Evolutionary conservation across 371 early-diverging fungal species (phyloP), one percentile per base, ranked within the genome.

Genomic region (Mucor piriformis): DNA sequence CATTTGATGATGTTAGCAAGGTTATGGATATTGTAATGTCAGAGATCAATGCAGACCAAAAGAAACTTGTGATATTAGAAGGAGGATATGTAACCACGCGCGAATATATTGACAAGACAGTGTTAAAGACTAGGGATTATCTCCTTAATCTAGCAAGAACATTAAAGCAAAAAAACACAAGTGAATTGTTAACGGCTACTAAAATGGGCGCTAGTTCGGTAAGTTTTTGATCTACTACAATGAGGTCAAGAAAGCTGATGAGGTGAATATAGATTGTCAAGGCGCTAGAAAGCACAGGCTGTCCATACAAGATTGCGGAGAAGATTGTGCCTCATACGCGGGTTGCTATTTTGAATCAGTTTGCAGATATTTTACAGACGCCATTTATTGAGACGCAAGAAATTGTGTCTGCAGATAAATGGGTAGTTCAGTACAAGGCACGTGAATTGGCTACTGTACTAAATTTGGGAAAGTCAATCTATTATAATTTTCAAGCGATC

Each of bases 241-340:
- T 42, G 8, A 8, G 8, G 20, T 8, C 5, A 16, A 42, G 18
- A 4, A 44, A 44, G 3, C n/a, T 57, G n/a, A n/a, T n/a, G n/a
- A n/a, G n/a, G n/a, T n/a, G n/a, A n/a, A n/a, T n/a, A n/a, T n/a
- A 66, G 63, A 59, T 67, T 15, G 50, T 63, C 15, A 62, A 54
- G 20, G 51, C 63, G 1, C 43, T 67, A 40, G 67, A 67, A 20
- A 47, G 47, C 11, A 33, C 55, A 3, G 63, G 52, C 0, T 63
- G 63, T 35, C 48, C 59, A 12, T 43, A 50, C 33, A 25, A 38
- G 24, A 50, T 59, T 20, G 58, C 67, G 12, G 54, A 63, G 24
- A 51, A 50, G 10, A 42, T 67, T 4, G 5, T 52, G 2, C 67
- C 63, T 12, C 51, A 54, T 11, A 40, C 50, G 8, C 32, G 52